These are phyloP conservation scores for Nepenthes alata DNA, from an alignment of 179 eudicot genomes.

Conservation along the genomic window DNA sequence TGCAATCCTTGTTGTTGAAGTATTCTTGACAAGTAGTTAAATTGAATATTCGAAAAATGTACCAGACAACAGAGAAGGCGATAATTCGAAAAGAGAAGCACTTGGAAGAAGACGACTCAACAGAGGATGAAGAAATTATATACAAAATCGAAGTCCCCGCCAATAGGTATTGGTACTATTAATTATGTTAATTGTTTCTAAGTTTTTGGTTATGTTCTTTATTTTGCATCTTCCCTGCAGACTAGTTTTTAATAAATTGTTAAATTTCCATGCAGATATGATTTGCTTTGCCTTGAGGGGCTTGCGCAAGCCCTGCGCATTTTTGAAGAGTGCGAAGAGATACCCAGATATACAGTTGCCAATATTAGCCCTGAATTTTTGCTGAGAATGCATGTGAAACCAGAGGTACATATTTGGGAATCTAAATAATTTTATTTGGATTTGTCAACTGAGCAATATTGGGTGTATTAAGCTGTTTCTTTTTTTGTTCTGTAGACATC, in stretches of 20 bases:
- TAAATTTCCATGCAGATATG: conserved; percentile 42
- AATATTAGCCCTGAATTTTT: conserved; percentile 30
- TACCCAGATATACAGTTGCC: conserved; percentile 49
- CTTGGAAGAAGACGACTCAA: conserved; percentile 39
- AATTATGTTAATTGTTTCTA: not conserved
- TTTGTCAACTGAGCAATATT: not conserved
- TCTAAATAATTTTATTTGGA: not conserved
- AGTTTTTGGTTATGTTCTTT: not conserved
- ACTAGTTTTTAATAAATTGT: not conserved
- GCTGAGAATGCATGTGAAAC: conserved; percentile 81
- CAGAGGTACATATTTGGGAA: conserved; percentile 40
- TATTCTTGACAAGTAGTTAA: not conserved
- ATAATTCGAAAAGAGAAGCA: conserved; percentile 86
- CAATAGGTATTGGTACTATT: conserved; percentile 43
- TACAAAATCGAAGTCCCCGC: conserved; percentile 96
- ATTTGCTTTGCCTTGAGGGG: conserved; percentile 96
- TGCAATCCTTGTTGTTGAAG: not conserved
- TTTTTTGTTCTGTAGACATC: conserved; percentile 38
- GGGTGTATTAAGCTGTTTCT: not conserved
- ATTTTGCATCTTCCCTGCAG: not conserved
- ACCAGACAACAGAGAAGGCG: conserved; percentile 85
- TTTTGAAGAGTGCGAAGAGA: conserved; percentile 51
- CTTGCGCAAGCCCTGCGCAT: conserved; percentile 71
- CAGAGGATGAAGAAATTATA: conserved; percentile 68
- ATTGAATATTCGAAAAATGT: not conserved